A percentile compares a stretch with the other conserved stretches of the same genome.
Evolutionary conservation across 805 yeast species (phyloP).

Genomic region (Starmerella floricola): DNA sequence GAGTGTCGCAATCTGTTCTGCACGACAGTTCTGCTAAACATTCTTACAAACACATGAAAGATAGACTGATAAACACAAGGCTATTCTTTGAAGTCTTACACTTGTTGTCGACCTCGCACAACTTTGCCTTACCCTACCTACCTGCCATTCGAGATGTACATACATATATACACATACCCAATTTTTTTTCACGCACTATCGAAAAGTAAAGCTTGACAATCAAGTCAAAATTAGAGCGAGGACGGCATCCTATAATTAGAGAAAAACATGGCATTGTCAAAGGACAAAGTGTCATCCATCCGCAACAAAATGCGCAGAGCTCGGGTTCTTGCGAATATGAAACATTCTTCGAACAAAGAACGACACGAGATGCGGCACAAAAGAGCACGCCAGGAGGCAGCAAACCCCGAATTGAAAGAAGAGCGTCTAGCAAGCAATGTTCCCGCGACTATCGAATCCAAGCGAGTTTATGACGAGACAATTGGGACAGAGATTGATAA

Average conservation of each 20-base stretch:
- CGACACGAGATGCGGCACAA: slow-evolving; percentile 67
- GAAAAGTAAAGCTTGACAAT: too few species aligned
- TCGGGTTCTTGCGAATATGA: slow-evolving; percentile 58
- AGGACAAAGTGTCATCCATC: slow-evolving; percentile 32
- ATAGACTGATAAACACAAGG: too few species aligned
- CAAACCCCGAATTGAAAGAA: slow-evolving; percentile 68
- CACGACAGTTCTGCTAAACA: too few species aligned
- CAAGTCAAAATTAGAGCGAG: too few species aligned
- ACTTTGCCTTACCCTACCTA: neutral
- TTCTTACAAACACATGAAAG: too few species aligned
- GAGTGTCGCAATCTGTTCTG: too few species aligned
- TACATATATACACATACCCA: too few species aligned
- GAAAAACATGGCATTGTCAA: slow-evolving; percentile 20
- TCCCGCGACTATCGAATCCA: slow-evolving; percentile 71
- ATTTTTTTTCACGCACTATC: too few species aligned
- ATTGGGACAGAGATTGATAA: slow-evolving; percentile 38
- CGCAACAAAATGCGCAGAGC: slow-evolving; percentile 73
- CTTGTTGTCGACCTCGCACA: neutral
- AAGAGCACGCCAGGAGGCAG: slow-evolving; percentile 77
- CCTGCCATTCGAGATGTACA: too few species aligned
- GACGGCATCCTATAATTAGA: slow-evolving; percentile 9
- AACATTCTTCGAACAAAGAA: slow-evolving; percentile 61
- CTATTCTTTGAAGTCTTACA: neutral
- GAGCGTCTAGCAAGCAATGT: slow-evolving; percentile 68
- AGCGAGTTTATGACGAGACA: slow-evolving; percentile 80